Evolutionary conservation across 768 basidiomycete genomes (phyloP).

Genomic region (Pulveroboletus sp.): DNA sequence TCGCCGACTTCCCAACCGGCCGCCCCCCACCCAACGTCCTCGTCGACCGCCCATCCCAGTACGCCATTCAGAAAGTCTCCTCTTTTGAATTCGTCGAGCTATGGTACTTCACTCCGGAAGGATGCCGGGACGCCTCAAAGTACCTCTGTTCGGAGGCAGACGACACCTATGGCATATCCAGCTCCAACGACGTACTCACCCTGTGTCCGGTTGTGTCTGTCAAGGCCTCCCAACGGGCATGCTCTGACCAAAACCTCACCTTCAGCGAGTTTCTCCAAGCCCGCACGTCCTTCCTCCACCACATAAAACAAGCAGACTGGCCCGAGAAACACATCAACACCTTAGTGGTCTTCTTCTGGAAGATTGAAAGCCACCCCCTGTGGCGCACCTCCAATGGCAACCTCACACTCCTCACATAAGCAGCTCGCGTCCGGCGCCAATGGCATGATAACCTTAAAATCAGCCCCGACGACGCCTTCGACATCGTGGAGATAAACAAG

Average conservation of each 20-base stretch:
- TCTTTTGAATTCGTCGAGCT: background rate
- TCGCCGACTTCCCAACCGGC: too few species aligned
- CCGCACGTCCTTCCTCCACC: background rate
- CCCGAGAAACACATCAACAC: background rate
- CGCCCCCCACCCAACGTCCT: too few species aligned
- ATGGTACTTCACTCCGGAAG: background rate
- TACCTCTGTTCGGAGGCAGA: background rate
- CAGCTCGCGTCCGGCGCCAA: background rate
- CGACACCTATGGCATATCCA: too few species aligned
- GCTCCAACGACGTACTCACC: background rate
- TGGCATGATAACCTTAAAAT: background rate
- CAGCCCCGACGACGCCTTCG: too few species aligned
- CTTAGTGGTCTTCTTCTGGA: background rate
- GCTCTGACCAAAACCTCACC: background rate
- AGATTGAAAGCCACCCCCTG: too few species aligned
- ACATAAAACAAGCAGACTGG: background rate
- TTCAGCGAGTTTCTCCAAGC: background rate
- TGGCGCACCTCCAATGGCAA: background rate
- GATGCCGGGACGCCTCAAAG: background rate
- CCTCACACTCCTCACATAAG: background rate
- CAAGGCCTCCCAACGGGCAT: background rate
- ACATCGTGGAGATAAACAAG: background rate
- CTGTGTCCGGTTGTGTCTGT: background rate
- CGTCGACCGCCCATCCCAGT: background rate
- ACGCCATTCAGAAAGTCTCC: too few species aligned